Conservation (phyloP, 352 stramenopile genomes). For the Phytophthora ramorum region DNA sequence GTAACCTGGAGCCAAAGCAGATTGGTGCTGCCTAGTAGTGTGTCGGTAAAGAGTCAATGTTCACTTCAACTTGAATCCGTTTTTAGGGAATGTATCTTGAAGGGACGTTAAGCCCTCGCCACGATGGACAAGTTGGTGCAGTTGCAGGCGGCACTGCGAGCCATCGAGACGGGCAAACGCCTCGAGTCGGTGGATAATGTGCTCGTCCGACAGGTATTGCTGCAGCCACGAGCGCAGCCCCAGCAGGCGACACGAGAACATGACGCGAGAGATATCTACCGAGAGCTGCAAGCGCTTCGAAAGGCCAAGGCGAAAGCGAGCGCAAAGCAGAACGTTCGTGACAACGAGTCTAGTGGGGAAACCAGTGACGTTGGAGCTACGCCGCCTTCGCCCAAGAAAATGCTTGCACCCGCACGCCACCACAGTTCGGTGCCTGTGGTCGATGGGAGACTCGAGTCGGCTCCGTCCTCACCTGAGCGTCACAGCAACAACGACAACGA, state of each 20-base stretch:
- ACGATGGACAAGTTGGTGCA: constrained; percentile 43
- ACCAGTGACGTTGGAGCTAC: neutral
- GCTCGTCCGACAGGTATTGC: constrained; percentile 60
- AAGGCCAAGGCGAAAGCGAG: constrained; percentile 24
- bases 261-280: constrained; percentile 51
- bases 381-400: constrained; percentile 19
- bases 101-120: constrained; percentile 1
- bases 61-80: constrained; percentile 1
- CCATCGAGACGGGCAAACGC: constrained; percentile 59
- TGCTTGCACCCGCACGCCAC: neutral
- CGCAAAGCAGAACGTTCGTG: constrained; percentile 7
- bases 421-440: neutral
- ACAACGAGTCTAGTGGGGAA: too few relatives aligned
- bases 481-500: constrained; percentile 11
- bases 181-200: constrained; percentile 58
- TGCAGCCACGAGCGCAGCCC: constrained; percentile 22
- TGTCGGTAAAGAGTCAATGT: constrained; percentile 15
- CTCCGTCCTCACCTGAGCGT: constrained; percentile 12
- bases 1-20: neutral
- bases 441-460: constrained; percentile 2
- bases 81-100: constrained; percentile 21
- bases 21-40: neutral
- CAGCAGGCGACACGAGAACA: constrained; percentile 3
- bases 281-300: constrained; percentile 44
- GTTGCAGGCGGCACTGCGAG: constrained; percentile 55